phyloP scores from a whole-genome alignment of 257 asterid genomes.

The Scutellaria galericulata region DNA sequence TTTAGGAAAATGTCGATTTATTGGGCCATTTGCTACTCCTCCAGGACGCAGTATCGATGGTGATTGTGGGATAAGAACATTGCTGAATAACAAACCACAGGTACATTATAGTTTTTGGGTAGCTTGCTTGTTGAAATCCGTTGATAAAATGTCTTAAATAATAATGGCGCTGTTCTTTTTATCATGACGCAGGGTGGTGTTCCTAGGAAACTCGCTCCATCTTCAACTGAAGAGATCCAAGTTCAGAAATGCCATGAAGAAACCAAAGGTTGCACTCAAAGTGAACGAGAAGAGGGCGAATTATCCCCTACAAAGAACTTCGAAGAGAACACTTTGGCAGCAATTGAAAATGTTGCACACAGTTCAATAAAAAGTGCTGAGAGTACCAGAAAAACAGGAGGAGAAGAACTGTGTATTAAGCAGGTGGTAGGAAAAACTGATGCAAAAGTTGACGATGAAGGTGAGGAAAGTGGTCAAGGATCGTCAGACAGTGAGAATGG shows the following conservation, averaged over 20 bases:
- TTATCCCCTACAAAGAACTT: constrained; percentile 65
- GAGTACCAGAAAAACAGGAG: too few relatives aligned
- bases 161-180: not conserved
- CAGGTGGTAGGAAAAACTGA: too few relatives aligned
- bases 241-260: constrained; percentile 48
- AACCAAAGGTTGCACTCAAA: constrained; percentile 42
- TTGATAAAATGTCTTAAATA: not conserved
- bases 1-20: constrained; percentile 30
- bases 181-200: constrained; percentile 50
- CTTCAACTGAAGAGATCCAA: constrained; percentile 46
- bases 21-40: constrained; percentile 41
- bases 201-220: constrained; percentile 41
- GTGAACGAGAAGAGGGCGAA: constrained; percentile 79
- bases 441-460: constrained; percentile 4
- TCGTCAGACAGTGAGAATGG: constrained; percentile 82
- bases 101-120: constrained; percentile 37
- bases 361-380: too few relatives aligned
- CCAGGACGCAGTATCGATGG: constrained; percentile 40
- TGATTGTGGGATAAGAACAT: constrained; percentile 40
- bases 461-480: constrained; percentile 69
- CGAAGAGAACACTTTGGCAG: constrained; percentile 22
- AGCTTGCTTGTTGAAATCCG: not conserved
- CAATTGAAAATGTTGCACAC: too few relatives aligned
- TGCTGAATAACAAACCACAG: constrained; percentile 50
- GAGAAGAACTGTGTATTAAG: too few relatives aligned